Percentiles rank a stretch among this genome's conserved stretches.
Conservation (phyloP, 169 alveolate genomes). For the Plasmodium yoelii region DNA sequence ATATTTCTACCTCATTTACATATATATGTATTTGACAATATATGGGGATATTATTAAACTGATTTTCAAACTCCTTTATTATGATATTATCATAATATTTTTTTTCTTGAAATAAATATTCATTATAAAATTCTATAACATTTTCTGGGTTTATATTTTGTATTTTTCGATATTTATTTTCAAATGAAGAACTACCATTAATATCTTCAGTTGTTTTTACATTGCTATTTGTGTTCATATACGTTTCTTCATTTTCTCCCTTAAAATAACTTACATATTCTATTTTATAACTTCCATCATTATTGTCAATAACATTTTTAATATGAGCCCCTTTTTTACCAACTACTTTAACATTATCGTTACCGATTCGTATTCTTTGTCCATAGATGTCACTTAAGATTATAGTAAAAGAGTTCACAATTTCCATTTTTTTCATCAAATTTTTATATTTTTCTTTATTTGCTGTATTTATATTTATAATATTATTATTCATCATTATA, state of each 20-base stretch:
- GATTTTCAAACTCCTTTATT: slow-evolving; percentile 46
- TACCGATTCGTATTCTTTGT: slow-evolving; percentile 64
- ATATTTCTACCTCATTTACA: slow-evolving; percentile 64
- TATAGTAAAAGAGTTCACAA: slow-evolving; percentile 33
- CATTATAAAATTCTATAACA: slow-evolving; percentile 48
- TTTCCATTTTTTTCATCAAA: slow-evolving; percentile 16
- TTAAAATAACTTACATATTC: slow-evolving; percentile 38
- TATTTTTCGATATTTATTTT: slow-evolving; percentile 5
- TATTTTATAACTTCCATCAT: slow-evolving; percentile 68
- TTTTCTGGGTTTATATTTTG: slow-evolving; percentile 23
- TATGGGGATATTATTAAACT: slow-evolving; percentile 11
- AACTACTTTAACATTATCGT: slow-evolving; percentile 64
- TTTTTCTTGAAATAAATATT: slow-evolving; percentile 32
- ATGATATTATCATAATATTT: slow-evolving; percentile 39
- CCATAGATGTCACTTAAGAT: slow-evolving; percentile 65
- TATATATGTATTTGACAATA: slow-evolving; percentile 47
- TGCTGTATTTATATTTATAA: slow-evolving; percentile 21
- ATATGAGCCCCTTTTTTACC: slow-evolving; percentile 73
- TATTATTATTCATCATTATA: slow-evolving; percentile 21
- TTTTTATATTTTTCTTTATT: slow-evolving; percentile 32
- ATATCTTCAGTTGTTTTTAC: no score
- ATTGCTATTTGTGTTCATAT: no score
- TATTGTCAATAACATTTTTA: slow-evolving; percentile 70
- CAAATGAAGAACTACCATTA: no score
- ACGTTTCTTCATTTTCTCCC: slow-evolving; percentile 19